Evolutionary conservation across 208 protist genomes (phyloP), one percentile per base, ranked within the genome.

Genomic region (Wallacemonas sp.): DNA sequence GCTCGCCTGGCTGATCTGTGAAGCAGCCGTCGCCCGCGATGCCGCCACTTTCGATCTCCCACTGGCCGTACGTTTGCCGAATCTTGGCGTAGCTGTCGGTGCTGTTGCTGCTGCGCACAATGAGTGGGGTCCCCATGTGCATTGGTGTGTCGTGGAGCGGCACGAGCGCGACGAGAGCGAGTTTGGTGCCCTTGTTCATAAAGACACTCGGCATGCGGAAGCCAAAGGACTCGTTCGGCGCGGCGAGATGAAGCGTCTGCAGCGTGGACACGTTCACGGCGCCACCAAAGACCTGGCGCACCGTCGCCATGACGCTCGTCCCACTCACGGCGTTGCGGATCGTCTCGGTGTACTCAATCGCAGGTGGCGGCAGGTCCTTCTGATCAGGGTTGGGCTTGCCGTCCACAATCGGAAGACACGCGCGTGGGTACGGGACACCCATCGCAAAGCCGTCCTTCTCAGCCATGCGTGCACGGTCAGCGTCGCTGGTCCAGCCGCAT

Each of bases 221-320:
- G 29, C 87, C 87, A 57, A 85, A 84, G 19, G 77, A 12, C 70
- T 96, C 90, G 4, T 78, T 56, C 0, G 85, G 85, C 2, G 79
- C 72, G 4, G 79, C 87, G 27, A 93, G 75, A 52, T 96, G 85
- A 2, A 96, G 69, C 4, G 82, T 85, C 32, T 94, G 87, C 30
- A 93, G 72, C 24, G 76, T 71, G 1, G 61, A 48, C 17, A 73
- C 70, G 1, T 69, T 56, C n/a, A 96, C 87, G 0, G 83, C 70
- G 0, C 80, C 87, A 47, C 90, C 90, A 74, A 93, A 96, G n/a
- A 96, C 79, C 60, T 93, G 90, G 0, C 87, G 76, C 44, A 94
- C 81, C 11, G 84, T 78, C 0, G 90, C 72, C 90, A 96, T 93
- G 5, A 92, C 84, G 55, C 78, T 94, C 2, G 87, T 88, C 21